These are phyloP conservation scores for Lotmaria passim DNA, from an alignment of 208 protist genomes.

Conservation along the genomic window DNA sequence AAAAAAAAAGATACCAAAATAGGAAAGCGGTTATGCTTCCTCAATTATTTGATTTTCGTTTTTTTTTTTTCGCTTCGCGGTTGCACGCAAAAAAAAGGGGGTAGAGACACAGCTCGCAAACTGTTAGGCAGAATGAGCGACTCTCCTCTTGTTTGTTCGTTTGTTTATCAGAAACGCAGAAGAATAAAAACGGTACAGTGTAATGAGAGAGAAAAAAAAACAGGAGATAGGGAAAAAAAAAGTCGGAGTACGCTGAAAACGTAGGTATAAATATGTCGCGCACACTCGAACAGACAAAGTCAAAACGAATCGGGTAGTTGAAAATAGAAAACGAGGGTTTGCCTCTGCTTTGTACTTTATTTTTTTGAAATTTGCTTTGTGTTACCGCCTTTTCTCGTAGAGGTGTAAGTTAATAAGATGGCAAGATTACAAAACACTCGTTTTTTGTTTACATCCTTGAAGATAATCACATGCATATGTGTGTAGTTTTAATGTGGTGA, in stretches of 20 bases:
- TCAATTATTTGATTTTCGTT: too few species aligned
- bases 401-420: too few species aligned
- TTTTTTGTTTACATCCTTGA: too few species aligned
- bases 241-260: not conserved
- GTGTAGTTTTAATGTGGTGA: not conserved
- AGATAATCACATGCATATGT: not conserved
- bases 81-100: too few species aligned
- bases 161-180: not conserved
- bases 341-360: not conserved
- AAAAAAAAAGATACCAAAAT: too few species aligned
- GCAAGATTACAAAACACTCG: not conserved
- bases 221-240: constrained; percentile 5
- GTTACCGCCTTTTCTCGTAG: constrained; percentile 6
- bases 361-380: constrained; percentile 6
- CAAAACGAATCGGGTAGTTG: constrained; percentile 1
- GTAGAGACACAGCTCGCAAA: too few species aligned
- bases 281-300: not conserved
- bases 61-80: too few species aligned
- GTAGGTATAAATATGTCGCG: constrained; percentile 6
- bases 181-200: constrained; percentile 14
- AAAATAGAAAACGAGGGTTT: not conserved
- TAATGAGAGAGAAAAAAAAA: constrained; percentile 16
- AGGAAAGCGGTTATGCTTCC: too few species aligned
- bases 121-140: too few species aligned
- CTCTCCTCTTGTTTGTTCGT: too few species aligned